Percentiles rank a stretch among this genome's conserved stretches.
These are phyloP conservation scores for Tricholoma sp. DNA, from an alignment of 768 basidiomycete genomes.

Conservation along the genomic window DNA sequence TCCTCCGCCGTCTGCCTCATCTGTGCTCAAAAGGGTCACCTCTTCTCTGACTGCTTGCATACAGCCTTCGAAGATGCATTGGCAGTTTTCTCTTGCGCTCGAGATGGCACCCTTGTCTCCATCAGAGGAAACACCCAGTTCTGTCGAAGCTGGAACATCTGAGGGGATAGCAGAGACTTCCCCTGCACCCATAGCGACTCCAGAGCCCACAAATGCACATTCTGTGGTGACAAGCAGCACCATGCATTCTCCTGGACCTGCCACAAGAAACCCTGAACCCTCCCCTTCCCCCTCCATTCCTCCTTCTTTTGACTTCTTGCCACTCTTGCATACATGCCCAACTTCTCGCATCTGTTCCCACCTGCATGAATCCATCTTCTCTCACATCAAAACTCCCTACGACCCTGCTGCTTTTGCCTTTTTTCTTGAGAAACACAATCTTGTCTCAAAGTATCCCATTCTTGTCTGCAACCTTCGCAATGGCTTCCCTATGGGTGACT, in stretches of 20 bases:
- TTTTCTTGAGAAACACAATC: constrained; percentile 17
- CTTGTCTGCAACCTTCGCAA: constrained; percentile 23
- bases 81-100: constrained; percentile 5
- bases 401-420: constrained; percentile 20
- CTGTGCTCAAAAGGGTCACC: constrained; percentile 18
- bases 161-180: background rate
- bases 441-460: constrained; percentile 21
- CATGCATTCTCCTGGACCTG: constrained; percentile 24
- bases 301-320: no score
- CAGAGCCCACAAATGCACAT: constrained; percentile 24
- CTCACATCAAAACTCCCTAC: constrained; percentile 26
- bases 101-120: constrained; percentile 4
- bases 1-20: constrained; percentile 16
- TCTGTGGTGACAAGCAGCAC: constrained; percentile 23
- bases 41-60: constrained; percentile 8
- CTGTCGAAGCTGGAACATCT: constrained; percentile 20
- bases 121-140: constrained; percentile 11
- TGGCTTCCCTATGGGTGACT: constrained; percentile 30
- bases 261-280: constrained; percentile 8
- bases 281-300: constrained; percentile 7
- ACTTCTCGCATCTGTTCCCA: constrained; percentile 2
- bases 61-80: constrained; percentile 3
- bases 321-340: constrained; percentile 9
- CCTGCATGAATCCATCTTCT: constrained; percentile 16
- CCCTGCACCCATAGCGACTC: constrained; percentile 7